Conservation (phyloP, 345 rosid species). For the Eucalyptus caleyi region DNA sequence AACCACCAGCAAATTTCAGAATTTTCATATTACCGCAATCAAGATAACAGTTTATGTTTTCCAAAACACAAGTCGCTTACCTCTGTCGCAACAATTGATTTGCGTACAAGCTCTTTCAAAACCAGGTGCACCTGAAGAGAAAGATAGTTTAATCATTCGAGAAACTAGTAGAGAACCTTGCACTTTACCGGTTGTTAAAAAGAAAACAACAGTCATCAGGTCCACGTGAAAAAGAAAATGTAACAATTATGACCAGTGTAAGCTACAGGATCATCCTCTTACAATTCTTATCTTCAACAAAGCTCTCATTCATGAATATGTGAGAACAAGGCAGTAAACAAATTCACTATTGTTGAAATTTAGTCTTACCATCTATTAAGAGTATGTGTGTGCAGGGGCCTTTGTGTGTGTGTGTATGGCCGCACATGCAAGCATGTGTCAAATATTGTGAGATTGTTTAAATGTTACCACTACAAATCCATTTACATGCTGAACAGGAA, state of each 20-base stretch:
- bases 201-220: background rate
- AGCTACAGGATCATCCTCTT: background rate
- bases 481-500: background rate
- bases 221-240: background rate
- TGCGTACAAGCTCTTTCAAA: slow-evolving; percentile 94
- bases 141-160: background rate
- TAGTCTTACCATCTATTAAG: background rate
- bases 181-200: background rate
- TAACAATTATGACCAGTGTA: background rate
- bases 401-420: background rate
- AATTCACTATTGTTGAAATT: background rate
- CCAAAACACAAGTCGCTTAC: slow-evolving; percentile 23
- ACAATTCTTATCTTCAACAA: background rate
- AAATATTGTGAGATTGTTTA: background rate
- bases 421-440: background rate
- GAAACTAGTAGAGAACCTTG: background rate
- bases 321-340: background rate
- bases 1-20: background rate
- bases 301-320: background rate
- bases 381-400: background rate
- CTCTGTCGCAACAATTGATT: slow-evolving; percentile 88
- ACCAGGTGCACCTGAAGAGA: slow-evolving; percentile 72
- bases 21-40: background rate
- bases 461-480: background rate
- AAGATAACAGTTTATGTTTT: background rate